Evolutionary conservation across 495 filamentous ascomycete species (phyloP), one percentile per base, ranked within the genome.

Genomic region (Astrothelium macrocarpum): DNA sequence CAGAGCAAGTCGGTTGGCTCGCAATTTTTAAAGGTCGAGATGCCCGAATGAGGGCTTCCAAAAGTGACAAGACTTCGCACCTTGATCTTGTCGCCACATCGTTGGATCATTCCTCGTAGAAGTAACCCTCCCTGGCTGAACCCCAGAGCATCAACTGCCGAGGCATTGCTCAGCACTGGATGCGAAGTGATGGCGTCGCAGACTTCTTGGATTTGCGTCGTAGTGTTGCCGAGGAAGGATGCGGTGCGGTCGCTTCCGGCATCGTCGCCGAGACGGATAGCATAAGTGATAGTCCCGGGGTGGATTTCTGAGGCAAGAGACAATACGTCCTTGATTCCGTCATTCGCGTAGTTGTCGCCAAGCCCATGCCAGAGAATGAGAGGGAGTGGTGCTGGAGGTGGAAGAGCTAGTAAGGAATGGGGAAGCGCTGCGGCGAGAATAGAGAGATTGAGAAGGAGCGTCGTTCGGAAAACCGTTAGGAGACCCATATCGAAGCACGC

Each of bases 61-160:
- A 95, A 95, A 1, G 94, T 98, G 59, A 97, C 82, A 26, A 98
- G 82, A 71, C 83, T 94, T 46, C 82, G 81, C 25, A 97, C 84
- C 1, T 85, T 89, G 1, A 91, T 90, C 9, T 61, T 64, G 53
- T 72, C 74, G 74, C 94, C 95, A 81, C 94, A 98, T 14, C 90
- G 83, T 79, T 98, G 87, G 70, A 95, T 81, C 75, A 92, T 93
- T n/a, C 81, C 94, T 64, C 94, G 88, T 14, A 98, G 83, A 78
- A 98, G 97, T 71, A 96, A 91, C 34, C 94, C 95, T 66, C 94
- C 94, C 74, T 98, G 94, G 29, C 88, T 92, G 79, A 97, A 97
- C 4, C 94, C 94, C 23, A 98, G 74, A 1, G 90, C 95, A 74
- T 97, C 93, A 74, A 96, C 81, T 64, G 87, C 89, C 0, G 87